Evolutionary conservation across 768 basidiomycete genomes (phyloP).

Genomic region (Fomitopsis serialis): DNA sequence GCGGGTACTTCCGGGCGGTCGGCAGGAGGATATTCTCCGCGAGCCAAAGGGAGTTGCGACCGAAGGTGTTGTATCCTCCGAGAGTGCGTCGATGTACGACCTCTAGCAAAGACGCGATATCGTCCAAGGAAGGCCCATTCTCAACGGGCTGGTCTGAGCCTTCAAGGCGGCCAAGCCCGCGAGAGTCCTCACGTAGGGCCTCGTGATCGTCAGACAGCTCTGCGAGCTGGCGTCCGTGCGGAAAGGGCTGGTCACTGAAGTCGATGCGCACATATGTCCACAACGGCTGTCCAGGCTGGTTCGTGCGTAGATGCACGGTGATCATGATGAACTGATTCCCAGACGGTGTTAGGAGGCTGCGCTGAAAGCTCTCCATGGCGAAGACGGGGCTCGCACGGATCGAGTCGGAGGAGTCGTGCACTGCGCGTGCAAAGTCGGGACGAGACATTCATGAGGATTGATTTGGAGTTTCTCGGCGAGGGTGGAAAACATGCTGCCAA

Average conservation of each 20-base stretch:
- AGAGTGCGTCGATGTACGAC: neutral
- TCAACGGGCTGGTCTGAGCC: neutral
- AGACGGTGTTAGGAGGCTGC: neutral
- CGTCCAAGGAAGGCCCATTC: neutral
- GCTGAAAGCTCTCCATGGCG: neutral
- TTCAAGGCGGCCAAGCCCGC: neutral
- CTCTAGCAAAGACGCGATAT: conserved; percentile 1
- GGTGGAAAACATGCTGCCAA: neutral
- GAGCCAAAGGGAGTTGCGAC: conserved; percentile 1
- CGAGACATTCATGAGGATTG: neutral
- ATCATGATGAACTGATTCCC: conserved; percentile 2
- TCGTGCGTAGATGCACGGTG: neutral
- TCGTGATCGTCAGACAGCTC: neutral
- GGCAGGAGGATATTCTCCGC: neutral
- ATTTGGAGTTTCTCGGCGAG: neutral
- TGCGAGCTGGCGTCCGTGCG: neutral
- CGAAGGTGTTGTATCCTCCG: neutral
- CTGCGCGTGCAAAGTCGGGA: neutral
- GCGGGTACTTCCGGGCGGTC: neutral
- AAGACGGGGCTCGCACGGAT: neutral
- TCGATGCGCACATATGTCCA: conserved; percentile 1
- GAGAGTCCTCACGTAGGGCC: neutral
- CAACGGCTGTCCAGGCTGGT: neutral
- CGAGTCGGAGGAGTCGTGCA: neutral
- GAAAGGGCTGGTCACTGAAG: neutral